phyloP scores from a whole-genome alignment of 2,329 filamentous ascomycete species.

The Paecilomyces formosus region DNA sequence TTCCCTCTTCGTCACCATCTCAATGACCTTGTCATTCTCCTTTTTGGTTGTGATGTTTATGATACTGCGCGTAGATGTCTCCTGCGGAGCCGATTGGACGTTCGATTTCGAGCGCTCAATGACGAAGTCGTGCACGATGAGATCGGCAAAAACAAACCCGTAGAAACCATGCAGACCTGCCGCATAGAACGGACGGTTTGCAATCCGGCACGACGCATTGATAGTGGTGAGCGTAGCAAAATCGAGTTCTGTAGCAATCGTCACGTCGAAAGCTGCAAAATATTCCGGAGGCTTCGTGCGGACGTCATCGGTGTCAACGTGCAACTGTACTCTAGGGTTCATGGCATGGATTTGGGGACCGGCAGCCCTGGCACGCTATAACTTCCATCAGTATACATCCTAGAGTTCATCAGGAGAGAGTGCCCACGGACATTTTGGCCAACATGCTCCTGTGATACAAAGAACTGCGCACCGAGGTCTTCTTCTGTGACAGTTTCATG shows the following conservation, averaged over 20 bases:
- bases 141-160: constrained; percentile 89
- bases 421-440: constrained; percentile 58
- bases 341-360: constrained; percentile 70
- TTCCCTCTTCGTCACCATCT: constrained; percentile 87
- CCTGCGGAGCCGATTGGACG: constrained; percentile 53
- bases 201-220: constrained; percentile 77
- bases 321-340: constrained; percentile 78
- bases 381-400: constrained; percentile 7
- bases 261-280: constrained; percentile 72
- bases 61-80: constrained; percentile 72
- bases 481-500: constrained; percentile 65
- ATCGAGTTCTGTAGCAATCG: constrained; percentile 83
- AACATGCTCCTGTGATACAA: constrained; percentile 64
- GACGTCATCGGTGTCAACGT: constrained; percentile 62
- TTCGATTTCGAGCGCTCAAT: constrained; percentile 82
- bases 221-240: constrained; percentile 67
- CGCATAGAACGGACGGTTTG: constrained; percentile 77
- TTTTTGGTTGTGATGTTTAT: constrained; percentile 63
- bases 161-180: constrained; percentile 83
- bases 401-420: not conserved
- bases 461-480: constrained; percentile 77
- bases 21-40: constrained; percentile 64
- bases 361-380: constrained; percentile 69
- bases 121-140: constrained; percentile 83
- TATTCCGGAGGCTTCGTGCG: constrained; percentile 63